Conservation (phyloP, 2,329 filamentous ascomycete genomes). For the Diaporthe helianthi region DNA sequence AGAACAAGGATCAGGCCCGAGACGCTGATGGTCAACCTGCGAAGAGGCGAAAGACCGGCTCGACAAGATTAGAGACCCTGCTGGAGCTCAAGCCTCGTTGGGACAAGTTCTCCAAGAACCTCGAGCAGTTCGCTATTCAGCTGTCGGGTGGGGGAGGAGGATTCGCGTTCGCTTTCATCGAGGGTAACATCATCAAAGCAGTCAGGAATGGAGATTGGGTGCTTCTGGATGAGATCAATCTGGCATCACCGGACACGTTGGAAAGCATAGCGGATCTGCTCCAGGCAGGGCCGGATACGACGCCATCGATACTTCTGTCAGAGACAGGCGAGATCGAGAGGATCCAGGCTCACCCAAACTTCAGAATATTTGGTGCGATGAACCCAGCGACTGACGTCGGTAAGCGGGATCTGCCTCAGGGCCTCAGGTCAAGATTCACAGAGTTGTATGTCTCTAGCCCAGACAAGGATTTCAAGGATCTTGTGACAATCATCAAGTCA, state of each 20-base stretch:
- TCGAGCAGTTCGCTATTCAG: constrained; percentile 83
- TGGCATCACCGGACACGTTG: constrained; percentile 92
- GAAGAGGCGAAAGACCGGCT: constrained; percentile 72
- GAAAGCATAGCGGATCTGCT: constrained; percentile 93
- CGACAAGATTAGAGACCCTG: constrained; percentile 69
- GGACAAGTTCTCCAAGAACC: constrained; percentile 77
- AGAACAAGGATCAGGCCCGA: constrained; percentile 50
- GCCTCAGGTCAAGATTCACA: constrained; percentile 90
- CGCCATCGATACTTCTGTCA: constrained; percentile 85
- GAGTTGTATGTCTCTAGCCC: constrained; percentile 94
- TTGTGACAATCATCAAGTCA: constrained; percentile 85
- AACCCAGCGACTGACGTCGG: constrained; percentile 98
- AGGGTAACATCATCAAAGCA: constrained; percentile 96
- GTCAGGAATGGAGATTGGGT: constrained; percentile 97
- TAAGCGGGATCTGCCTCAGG: constrained; percentile 90
- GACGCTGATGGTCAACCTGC: constrained; percentile 61
- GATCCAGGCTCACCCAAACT: constrained; percentile 87
- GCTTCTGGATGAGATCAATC: constrained; percentile 94
- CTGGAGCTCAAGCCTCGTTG: constrained; percentile 70
- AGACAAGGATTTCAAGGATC: constrained; percentile 83
- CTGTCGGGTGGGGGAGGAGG: constrained; percentile 73
- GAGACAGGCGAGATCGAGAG: constrained; percentile 94
- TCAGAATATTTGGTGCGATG: constrained; percentile 98
- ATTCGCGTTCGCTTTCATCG: constrained; percentile 94
- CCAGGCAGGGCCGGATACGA: constrained; percentile 71